phyloP scores from a whole-genome alignment of 1,139 yeast genomes.

The Blastobotrys elegans region DNA sequence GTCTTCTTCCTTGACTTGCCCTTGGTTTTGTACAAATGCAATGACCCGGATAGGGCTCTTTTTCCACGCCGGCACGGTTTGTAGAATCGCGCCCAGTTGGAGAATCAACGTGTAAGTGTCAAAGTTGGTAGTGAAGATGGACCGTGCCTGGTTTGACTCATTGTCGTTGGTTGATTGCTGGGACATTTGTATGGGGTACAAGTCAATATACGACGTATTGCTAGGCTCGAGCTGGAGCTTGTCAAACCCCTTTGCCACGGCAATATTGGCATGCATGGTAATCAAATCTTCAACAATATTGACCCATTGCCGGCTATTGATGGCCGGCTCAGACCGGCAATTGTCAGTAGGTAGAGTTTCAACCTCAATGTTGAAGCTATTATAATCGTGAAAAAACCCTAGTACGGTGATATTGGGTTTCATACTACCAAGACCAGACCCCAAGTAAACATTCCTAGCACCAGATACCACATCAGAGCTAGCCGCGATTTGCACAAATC shows the following conservation, averaged over 20 bases:
- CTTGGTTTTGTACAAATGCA: slow-evolving; percentile 56
- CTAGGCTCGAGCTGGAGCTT: slow-evolving; percentile 40
- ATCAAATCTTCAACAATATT: slow-evolving; percentile 85
- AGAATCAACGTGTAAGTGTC: slow-evolving; percentile 91
- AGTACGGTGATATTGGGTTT: slow-evolving; percentile 88
- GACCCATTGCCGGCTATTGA: slow-evolving; percentile 80
- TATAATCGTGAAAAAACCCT: slow-evolving; percentile 52
- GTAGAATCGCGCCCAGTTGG: slow-evolving; percentile 86
- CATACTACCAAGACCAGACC: slow-evolving; percentile 97
- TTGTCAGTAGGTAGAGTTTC: slow-evolving; percentile 68
- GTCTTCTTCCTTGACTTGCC: slow-evolving; percentile 52
- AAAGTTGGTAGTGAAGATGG: slow-evolving; percentile 67
- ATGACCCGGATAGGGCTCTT: slow-evolving; percentile 65
- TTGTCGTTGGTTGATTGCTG: slow-evolving; percentile 70
- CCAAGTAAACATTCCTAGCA: slow-evolving; percentile 84
- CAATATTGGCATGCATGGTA: slow-evolving; percentile 87
- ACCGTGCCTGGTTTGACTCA: slow-evolving; percentile 20
- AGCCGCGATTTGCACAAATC: slow-evolving; percentile 86
- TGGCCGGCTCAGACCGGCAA: slow-evolving; percentile 65
- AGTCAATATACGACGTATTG: slow-evolving; percentile 51
- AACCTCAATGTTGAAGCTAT: slow-evolving; percentile 19
- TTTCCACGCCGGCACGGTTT: slow-evolving; percentile 92
- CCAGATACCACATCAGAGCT: slow-evolving; percentile 94
- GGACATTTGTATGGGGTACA: slow-evolving; percentile 96
- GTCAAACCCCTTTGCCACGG: slow-evolving; percentile 84